A percentile compares a stretch with the other conserved stretches of the same genome.
Evolutionary conservation across 2,329 filamentous ascomycete species (phyloP).

Genomic region (Alternaria sp.): DNA sequence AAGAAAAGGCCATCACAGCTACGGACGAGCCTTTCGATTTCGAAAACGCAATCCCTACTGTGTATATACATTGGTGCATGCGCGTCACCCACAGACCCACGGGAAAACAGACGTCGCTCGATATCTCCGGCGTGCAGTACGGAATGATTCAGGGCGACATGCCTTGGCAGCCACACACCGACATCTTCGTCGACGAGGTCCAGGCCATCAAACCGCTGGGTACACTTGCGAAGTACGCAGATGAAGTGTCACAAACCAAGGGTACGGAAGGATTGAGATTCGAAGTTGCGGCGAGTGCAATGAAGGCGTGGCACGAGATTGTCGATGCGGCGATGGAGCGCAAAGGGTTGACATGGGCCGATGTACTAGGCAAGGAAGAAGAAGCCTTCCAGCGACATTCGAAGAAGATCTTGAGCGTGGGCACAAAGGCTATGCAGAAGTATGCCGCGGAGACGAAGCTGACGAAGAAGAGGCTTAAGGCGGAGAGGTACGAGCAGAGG

Average conservation of each 20-base stretch:
- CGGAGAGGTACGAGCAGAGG: constrained; percentile 10
- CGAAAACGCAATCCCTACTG: background rate
- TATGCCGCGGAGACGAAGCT: constrained; percentile 1
- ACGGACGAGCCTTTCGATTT: background rate
- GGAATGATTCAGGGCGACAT: background rate
- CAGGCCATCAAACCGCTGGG: background rate
- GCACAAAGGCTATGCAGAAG: constrained; percentile 3
- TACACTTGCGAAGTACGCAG: background rate
- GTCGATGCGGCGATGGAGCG: constrained; percentile 5
- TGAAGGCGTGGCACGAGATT: constrained; percentile 2
- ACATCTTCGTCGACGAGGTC: background rate
- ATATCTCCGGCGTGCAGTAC: constrained; percentile 7
- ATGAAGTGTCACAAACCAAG: background rate
- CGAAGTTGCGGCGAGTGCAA: background rate
- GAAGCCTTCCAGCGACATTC: background rate
- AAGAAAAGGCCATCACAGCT: background rate
- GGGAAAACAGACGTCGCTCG: constrained; percentile 5
- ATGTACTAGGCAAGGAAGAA: background rate
- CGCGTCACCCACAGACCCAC: constrained; percentile 3
- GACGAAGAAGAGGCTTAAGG: constrained; percentile 5
- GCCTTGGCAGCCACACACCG: background rate
- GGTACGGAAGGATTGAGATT: background rate
- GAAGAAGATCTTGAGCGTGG: background rate
- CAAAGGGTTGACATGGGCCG: constrained; percentile 1
- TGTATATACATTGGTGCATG: constrained; percentile 4